Conservation (phyloP, 352 stramenopile species). For the Achlya hypogyna region DNA sequence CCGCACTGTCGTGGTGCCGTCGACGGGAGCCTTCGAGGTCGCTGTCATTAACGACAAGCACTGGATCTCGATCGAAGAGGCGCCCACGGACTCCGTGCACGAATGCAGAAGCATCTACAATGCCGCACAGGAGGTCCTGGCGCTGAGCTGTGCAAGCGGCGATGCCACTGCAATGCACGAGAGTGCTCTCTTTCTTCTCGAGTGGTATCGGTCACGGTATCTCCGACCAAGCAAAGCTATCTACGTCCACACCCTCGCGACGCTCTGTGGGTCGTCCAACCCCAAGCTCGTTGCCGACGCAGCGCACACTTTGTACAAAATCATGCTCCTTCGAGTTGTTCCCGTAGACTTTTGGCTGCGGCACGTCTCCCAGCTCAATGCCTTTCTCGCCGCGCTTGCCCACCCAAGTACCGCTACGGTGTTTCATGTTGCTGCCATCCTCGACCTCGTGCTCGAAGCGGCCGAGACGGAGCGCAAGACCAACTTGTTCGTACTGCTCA, state of each 20-base stretch:
- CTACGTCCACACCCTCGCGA: background rate
- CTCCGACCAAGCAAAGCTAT: slow-evolving; percentile 5
- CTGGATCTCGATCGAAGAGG: slow-evolving; percentile 9
- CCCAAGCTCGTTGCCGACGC: slow-evolving; percentile 7
- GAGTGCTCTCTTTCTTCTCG: background rate
- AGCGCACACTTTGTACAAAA: slow-evolving; percentile 14
- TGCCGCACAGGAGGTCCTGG: background rate
- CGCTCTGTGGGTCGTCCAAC: background rate
- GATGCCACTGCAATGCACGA: slow-evolving; percentile 1
- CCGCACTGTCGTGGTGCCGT: background rate
- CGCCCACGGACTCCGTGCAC: background rate
- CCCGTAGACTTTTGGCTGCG: slow-evolving; percentile 1
- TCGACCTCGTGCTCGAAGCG: background rate
- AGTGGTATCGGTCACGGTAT: slow-evolving; percentile 15
- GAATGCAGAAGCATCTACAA: background rate
- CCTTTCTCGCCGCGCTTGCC: background rate
- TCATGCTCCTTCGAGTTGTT: background rate
- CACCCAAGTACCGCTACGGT: slow-evolving; percentile 5
- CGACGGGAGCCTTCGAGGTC: background rate
- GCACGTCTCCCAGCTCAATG: background rate
- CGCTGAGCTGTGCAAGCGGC: background rate
- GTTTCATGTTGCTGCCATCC: background rate
- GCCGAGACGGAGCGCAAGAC: background rate
- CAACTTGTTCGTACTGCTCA: slow-evolving; percentile 10
- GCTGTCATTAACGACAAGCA: slow-evolving; percentile 10